Conservation (phyloP, 768 basidiomycete species). For the Macrolepiota albuminosa region DNA sequence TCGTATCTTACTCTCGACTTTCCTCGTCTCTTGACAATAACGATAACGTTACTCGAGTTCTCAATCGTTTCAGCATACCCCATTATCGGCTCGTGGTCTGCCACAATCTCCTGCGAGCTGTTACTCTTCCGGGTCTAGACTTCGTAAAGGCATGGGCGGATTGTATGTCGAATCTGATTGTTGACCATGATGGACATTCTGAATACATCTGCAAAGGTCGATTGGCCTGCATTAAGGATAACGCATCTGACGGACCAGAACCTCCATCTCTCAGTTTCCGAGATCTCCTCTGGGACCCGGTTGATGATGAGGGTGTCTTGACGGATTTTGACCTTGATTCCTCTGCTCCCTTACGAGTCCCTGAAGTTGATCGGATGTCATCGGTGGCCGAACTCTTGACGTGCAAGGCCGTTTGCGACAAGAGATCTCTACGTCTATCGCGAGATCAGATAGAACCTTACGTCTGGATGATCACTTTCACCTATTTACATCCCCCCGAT, state of each 20-base stretch:
- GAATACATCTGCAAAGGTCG: neutral
- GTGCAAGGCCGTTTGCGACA: constrained; percentile 9
- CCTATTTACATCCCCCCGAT: neutral
- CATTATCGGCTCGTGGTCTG: constrained; percentile 3
- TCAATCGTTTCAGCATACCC: neutral
- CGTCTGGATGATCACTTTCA: constrained; percentile 8
- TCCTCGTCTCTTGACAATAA: neutral
- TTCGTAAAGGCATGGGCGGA: constrained; percentile 14
- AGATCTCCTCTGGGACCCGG: constrained; percentile 5
- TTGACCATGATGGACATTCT: neutral
- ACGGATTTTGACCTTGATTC: constrained; percentile 12
- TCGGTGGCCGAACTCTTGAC: constrained; percentile 5
- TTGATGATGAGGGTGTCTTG: constrained; percentile 2
- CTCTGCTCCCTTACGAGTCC: neutral
- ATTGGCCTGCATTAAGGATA: neutral
- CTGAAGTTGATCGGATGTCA: neutral
- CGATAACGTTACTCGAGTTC: neutral
- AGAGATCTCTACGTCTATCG: neutral
- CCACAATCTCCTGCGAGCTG: neutral
- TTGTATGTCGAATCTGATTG: constrained; percentile 1
- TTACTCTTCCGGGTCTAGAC: constrained; percentile 5
- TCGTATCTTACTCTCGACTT: neutral
- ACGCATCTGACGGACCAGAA: neutral
- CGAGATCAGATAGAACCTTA: constrained; percentile 11
- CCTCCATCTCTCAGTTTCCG: neutral